phyloP scores from a whole-genome alignment of 176 grass and related monocot genomes.

The Puccinellia tenuiflora region DNA sequence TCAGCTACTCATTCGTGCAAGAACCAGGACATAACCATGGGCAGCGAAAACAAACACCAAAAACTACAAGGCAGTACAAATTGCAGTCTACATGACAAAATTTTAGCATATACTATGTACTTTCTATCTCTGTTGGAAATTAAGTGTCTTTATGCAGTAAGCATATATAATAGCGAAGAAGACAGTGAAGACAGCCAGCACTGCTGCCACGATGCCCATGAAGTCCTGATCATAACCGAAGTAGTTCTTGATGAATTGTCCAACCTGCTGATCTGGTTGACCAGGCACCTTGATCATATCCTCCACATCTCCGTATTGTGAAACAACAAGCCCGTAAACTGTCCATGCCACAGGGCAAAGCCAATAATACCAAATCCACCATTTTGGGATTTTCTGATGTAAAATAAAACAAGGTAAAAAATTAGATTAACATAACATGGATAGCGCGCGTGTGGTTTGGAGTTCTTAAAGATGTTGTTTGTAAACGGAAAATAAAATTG shows the following conservation, averaged over 20 bases:
- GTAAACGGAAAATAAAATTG: not conserved
- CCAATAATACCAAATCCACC: conserved; percentile 92
- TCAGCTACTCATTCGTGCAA: not conserved
- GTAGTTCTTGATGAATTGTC: conserved; percentile 41
- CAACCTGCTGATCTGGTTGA: conserved; percentile 23
- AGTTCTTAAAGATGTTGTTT: not conserved
- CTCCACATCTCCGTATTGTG: conserved; percentile 71
- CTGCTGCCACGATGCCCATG: conserved; percentile 56
- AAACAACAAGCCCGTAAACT: conserved; percentile 69
- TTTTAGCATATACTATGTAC: not conserved
- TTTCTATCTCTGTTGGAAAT: conserved; percentile 73
- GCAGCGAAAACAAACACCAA: not conserved
- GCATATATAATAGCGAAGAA: conserved; percentile 75
- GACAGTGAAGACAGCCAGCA: conserved; percentile 55
- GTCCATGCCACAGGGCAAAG: conserved; percentile 66
- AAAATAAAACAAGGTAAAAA: not conserved
- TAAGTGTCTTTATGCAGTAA: conserved; percentile 59
- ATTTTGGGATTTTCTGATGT: conserved; percentile 67
- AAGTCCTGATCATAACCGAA: conserved; percentile 63
- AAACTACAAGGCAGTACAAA: not conserved
- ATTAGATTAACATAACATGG: conserved; percentile 7
- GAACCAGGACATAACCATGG: not conserved
- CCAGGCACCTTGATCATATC: conserved; percentile 43
- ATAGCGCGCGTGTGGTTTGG: not conserved
- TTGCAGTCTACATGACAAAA: not conserved